These are phyloP conservation scores for Penicillium sp. DNA, from an alignment of 2,329 filamentous ascomycete species.

Conservation along the genomic window DNA sequence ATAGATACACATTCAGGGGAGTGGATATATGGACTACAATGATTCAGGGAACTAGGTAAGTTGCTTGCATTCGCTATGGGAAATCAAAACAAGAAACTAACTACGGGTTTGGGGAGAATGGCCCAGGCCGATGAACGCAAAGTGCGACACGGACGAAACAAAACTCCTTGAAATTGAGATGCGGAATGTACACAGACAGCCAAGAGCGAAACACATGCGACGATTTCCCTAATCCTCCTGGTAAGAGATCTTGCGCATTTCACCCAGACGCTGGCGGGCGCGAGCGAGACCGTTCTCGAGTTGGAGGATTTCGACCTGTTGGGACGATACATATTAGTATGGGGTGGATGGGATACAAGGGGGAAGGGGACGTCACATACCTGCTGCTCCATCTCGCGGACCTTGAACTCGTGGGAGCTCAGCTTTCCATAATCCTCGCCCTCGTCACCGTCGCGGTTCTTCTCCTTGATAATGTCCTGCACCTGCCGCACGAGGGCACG, in stretches of 20 bases:
- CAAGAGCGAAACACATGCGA: background rate
- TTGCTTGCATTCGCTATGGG: slow-evolving; percentile 10
- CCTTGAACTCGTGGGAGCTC: slow-evolving; percentile 95
- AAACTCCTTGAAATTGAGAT: background rate
- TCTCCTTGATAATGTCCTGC: slow-evolving; percentile 87
- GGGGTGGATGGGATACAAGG: background rate
- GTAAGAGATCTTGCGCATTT: slow-evolving; percentile 98
- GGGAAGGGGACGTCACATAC: slow-evolving; percentile 53
- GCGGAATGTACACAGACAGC: slow-evolving; percentile 8
- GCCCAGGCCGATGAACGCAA: background rate
- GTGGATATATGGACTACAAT: background rate
- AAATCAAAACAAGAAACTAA: slow-evolving; percentile 8
- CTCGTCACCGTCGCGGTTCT: slow-evolving; percentile 74
- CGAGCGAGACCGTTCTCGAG: slow-evolving; percentile 81
- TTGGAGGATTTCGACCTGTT: slow-evolving; percentile 91
- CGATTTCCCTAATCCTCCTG: slow-evolving; percentile 63
- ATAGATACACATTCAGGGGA: background rate
- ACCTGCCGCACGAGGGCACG: slow-evolving; percentile 86
- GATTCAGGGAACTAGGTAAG: background rate
- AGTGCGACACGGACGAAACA: background rate
- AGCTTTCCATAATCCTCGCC: slow-evolving; percentile 83
- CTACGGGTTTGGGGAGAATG: background rate
- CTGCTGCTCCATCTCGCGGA: slow-evolving; percentile 99
- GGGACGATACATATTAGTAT: slow-evolving; percentile 13
- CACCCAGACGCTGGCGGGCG: slow-evolving; percentile 79